phyloP scores from a whole-genome alignment of 2,329 filamentous ascomycete genomes.

The Xylaria sp. region DNA sequence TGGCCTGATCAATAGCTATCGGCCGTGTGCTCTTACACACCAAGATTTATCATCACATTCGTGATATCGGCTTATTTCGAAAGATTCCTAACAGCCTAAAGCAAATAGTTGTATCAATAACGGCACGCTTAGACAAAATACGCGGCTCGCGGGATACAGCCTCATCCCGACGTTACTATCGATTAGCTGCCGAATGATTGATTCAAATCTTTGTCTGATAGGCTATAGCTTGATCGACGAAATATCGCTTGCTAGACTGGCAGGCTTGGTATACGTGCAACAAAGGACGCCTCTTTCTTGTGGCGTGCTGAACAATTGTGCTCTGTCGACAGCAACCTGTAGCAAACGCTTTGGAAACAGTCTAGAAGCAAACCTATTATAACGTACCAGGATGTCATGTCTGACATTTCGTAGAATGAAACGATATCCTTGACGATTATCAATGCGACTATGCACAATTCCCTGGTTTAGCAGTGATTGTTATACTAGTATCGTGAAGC shows the following conservation, averaged over 20 bases:
- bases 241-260: neutral
- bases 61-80: slow-evolving; percentile 2
- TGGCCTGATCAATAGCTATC: neutral
- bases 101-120: neutral
- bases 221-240: slow-evolving; percentile 5
- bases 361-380: slow-evolving; percentile 12
- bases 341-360: neutral
- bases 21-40: neutral
- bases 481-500: neutral
- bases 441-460: slow-evolving; percentile 6
- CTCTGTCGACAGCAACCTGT: neutral
- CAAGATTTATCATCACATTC: neutral
- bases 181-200: neutral
- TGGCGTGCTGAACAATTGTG: neutral
- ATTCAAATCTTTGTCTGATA: neutral
- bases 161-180: neutral
- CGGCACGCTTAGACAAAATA: neutral
- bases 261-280: neutral
- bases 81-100: slow-evolving; percentile 12
- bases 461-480: neutral
- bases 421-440: neutral
- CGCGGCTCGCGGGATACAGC: slow-evolving; percentile 5
- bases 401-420: slow-evolving; percentile 5
- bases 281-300: neutral
- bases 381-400: slow-evolving; percentile 12